Percentiles rank a stretch among this genome's conserved stretches.
Evolutionary conservation across 2,329 filamentous ascomycete species (phyloP).

Genomic region (Xylaria sp.): DNA sequence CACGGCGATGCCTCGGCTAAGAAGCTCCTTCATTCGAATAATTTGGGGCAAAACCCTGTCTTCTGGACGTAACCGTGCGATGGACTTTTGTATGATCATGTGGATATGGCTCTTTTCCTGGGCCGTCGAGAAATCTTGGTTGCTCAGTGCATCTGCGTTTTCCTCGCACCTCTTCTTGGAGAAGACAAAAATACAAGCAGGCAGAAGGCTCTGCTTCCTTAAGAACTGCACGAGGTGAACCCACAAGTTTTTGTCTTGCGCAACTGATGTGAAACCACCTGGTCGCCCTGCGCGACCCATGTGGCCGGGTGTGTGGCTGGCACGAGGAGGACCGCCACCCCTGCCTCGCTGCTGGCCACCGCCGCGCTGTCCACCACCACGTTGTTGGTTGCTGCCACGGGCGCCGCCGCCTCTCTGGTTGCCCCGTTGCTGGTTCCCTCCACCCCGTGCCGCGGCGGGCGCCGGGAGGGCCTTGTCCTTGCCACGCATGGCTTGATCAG

Average conservation of each 20-base stretch:
- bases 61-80: constrained; percentile 89
- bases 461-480: constrained; percentile 73
- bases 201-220: constrained; percentile 85
- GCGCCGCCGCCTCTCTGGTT: constrained; percentile 61
- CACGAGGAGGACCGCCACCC: constrained; percentile 67
- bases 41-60: constrained; percentile 94
- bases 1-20: constrained; percentile 90
- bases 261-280: constrained; percentile 86
- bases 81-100: constrained; percentile 96
- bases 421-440: constrained; percentile 61
- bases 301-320: constrained; percentile 77
- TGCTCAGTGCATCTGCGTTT: constrained; percentile 93
- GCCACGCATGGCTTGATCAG: constrained; percentile 82
- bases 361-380: constrained; percentile 61
- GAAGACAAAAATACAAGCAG: constrained; percentile 97
- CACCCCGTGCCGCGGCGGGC: constrained; percentile 57
- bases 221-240: constrained; percentile 94
- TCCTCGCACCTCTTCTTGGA: constrained; percentile 98
- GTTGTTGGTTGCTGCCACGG: constrained; percentile 60
- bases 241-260: constrained; percentile 97
- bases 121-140: constrained; percentile 93
- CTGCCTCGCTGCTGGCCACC: constrained; percentile 66
- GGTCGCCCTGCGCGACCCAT: constrained; percentile 89
- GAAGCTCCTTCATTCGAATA: constrained; percentile 82
- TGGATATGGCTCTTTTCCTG: constrained; percentile 96